Conservation (phyloP, 768 basidiomycete species). For the Austroboletus festivus region DNA sequence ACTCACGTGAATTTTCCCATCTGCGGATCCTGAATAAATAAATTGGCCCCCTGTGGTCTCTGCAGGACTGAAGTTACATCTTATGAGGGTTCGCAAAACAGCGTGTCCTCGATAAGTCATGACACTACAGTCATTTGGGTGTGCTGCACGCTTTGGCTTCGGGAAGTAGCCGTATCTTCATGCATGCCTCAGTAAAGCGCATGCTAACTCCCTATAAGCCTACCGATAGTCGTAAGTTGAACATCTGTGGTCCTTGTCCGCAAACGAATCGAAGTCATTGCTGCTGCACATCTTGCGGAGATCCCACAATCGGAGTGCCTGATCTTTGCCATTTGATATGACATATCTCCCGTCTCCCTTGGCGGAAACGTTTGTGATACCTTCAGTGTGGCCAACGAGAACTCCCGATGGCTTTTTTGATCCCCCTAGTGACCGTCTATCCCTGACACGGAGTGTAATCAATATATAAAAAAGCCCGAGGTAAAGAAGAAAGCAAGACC, state of each 20-base stretch:
- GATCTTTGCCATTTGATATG: constrained; percentile 96
- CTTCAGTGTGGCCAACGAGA: constrained; percentile 92
- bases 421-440: constrained; percentile 46
- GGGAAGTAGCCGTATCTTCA: constrained; percentile 63
- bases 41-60: constrained; percentile 92
- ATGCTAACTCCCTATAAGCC: constrained; percentile 14
- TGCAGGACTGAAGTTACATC: constrained; percentile 93
- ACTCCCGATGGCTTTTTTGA: constrained; percentile 83
- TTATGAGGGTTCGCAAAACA: constrained; percentile 87
- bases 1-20: constrained; percentile 80
- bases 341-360: constrained; percentile 96
- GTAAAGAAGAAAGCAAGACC: background rate
- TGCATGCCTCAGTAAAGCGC: constrained; percentile 8
- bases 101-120: constrained; percentile 95
- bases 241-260: constrained; percentile 51
- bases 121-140: constrained; percentile 88
- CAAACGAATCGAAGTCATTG: constrained; percentile 58
- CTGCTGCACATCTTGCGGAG: constrained; percentile 86
- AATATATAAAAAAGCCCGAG: background rate
- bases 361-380: constrained; percentile 90
- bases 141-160: constrained; percentile 56
- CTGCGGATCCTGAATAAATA: constrained; percentile 89
- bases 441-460: constrained; percentile 35
- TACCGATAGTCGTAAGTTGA: constrained; percentile 79
- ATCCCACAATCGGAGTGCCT: constrained; percentile 89